phyloP scores from a whole-genome alignment of 805 yeast genomes.

The Metschnikowia lochheadii region DNA sequence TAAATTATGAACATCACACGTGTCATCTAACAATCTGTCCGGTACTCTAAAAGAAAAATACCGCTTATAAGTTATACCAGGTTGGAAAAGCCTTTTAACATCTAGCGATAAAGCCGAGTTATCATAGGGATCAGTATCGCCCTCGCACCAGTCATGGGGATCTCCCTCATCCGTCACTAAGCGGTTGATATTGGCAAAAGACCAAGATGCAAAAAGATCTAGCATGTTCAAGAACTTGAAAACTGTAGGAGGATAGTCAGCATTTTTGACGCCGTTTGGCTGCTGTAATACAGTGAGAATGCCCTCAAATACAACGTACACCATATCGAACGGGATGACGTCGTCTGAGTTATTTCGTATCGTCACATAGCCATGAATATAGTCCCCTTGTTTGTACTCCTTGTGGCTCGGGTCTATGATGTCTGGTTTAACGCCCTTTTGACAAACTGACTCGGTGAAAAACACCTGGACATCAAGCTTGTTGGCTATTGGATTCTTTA shows the following conservation, averaged over 20 bases:
- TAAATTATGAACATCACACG: conserved; percentile 35
- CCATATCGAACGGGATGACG: conserved; percentile 42
- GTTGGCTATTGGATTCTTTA: conserved; percentile 18
- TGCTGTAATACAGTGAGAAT: conserved; percentile 25
- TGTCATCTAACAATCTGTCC: conserved; percentile 37
- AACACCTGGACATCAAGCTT: conserved; percentile 30
- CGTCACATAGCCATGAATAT: conserved; percentile 41
- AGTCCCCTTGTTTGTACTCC: conserved; percentile 41
- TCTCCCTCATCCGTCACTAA: conserved; percentile 27
- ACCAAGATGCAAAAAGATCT: conserved; percentile 43
- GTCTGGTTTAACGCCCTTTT: conserved; percentile 34
- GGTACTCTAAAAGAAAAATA: conserved; percentile 41
- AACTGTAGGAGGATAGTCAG: conserved; percentile 25
- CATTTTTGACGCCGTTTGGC: conserved; percentile 20
- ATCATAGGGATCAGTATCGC: conserved; percentile 42
- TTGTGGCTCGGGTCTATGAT: conserved; percentile 28
- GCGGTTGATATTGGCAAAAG: conserved; percentile 35
- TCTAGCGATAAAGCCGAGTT: conserved; percentile 33
- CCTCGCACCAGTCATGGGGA: conserved; percentile 42
- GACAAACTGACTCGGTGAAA: conserved; percentile 38
- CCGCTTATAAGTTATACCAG: conserved; percentile 37
- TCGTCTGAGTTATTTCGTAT: conserved; percentile 26
- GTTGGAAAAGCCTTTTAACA: conserved; percentile 34
- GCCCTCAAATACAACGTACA: conserved; percentile 42
- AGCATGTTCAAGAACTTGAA: conserved; percentile 41